Evolutionary conservation across 768 basidiomycete species (phyloP).

Genomic region (Rhodotorula diobovata): DNA sequence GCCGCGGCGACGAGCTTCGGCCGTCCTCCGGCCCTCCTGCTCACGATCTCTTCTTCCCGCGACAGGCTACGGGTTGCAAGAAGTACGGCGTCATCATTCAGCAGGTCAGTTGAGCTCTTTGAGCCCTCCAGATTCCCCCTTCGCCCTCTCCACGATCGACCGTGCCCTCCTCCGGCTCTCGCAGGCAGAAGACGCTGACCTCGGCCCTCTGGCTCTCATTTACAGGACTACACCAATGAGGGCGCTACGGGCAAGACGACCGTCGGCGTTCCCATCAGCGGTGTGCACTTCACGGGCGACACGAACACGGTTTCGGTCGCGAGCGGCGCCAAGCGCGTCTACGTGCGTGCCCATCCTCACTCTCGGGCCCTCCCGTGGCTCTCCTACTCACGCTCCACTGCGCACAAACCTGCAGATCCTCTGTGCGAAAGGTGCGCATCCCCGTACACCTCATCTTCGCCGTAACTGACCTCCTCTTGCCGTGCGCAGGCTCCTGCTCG

Average conservation of each 20-base stretch:
- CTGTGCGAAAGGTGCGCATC: background rate
- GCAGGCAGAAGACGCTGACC: no score
- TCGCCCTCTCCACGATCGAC: no score
- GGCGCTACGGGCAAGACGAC: slow-evolving; percentile 54
- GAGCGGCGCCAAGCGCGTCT: slow-evolving; percentile 51
- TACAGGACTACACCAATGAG: slow-evolving; percentile 56
- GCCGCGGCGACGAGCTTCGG: no score
- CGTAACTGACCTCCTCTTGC: no score
- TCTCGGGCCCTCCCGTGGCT: background rate
- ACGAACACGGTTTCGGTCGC: slow-evolving; percentile 52
- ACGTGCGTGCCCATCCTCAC: background rate
- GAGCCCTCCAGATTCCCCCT: no score
- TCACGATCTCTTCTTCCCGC: no score
- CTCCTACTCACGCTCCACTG: background rate
- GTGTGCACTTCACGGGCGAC: slow-evolving; percentile 53
- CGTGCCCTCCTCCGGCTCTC: no score
- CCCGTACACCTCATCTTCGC: no score
- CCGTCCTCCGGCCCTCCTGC: background rate
- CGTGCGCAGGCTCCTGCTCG: background rate
- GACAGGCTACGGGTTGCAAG: no score
- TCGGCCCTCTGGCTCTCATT: no score
- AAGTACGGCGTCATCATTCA: no score
- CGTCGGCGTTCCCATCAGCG: slow-evolving; percentile 58
- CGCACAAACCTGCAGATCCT: slow-evolving; percentile 1
- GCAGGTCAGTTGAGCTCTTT: no score